Conservation (phyloP, 139 green algal species). For the Picochlorum costavermella region DNA sequence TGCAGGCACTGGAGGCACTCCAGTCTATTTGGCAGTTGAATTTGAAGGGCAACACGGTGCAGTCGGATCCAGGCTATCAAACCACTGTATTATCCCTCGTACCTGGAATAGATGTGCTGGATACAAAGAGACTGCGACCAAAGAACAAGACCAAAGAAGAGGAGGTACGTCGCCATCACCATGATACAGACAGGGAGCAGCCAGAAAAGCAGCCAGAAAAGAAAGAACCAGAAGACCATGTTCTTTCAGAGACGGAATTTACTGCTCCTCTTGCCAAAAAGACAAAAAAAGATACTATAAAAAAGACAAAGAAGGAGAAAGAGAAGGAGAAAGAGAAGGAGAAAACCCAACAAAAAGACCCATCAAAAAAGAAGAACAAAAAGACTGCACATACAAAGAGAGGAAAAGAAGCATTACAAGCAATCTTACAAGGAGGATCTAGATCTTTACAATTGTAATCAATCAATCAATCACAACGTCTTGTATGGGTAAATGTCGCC, state of each 20-base stretch:
- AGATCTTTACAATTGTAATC: slow-evolving; percentile 8
- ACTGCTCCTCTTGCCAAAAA: neutral
- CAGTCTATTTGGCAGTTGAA: slow-evolving; percentile 16
- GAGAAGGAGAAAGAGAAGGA: slow-evolving; percentile 6
- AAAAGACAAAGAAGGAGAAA: neutral
- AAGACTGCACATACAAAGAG: no score
- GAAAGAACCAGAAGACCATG: slow-evolving; percentile 3
- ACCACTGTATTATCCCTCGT: slow-evolving; percentile 9
- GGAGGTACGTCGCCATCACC: no score
- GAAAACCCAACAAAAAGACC: neutral
- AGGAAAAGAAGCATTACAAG: neutral
- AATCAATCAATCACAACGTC: slow-evolving; percentile 4
- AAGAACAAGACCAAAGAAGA: neutral
- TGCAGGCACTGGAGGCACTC: slow-evolving; percentile 28
- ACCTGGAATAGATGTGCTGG: slow-evolving; percentile 27
- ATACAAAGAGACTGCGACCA: slow-evolving; percentile 16
- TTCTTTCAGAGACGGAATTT: slow-evolving; percentile 2
- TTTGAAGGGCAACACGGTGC: slow-evolving; percentile 29
- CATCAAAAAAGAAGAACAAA: no score
- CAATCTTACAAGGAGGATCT: neutral
- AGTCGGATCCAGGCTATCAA: slow-evolving; percentile 3
- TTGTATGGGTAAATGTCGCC: slow-evolving; percentile 6
- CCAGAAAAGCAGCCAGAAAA: neutral
- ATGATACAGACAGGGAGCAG: neutral
- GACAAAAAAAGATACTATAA: neutral